Evolutionary conservation across 371 early-diverging fungal species (phyloP), one percentile per base, ranked within the genome.

Genomic region (Modicella reniformis): DNA sequence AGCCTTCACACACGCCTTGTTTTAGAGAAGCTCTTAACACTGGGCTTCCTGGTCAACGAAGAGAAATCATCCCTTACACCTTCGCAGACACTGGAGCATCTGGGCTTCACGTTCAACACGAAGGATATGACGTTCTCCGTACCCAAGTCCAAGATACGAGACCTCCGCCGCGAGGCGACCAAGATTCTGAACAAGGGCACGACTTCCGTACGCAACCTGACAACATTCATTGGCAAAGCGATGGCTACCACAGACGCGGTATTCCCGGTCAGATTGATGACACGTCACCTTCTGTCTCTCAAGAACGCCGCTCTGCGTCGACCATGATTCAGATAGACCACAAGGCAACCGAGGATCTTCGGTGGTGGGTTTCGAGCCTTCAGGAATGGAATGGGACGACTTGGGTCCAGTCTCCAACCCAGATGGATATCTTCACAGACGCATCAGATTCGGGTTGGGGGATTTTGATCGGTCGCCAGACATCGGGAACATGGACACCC

Each of bases 401-500:
- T 2, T 73, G 80, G 53, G 40, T 82, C 1, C 63, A 56, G 17
- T n/a, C 61, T 12, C 41, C 41, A 0, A 62, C 68, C 6, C 23
- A 60, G 12, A 9, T 40, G 28, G 72, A 80, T 33, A 47, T 74
- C 2, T 80, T 62, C 66, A 79, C 82, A 9, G 72, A 75, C 56
- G 75, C 80, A 0, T 82, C 76, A 3, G 65, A 68, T 40, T n/a
- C 30, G 2, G 72, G 75, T 6, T 76, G 75, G 75, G 77, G 72
- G 5, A 68, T 81, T 3, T 69, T 76, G n/a, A 55, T 59, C 30
- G 57, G 51, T 29, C 47, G 30, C 15, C 59, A 40, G 3, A 52
- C 67, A 13, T 50, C 33, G 1, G 73, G 71, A 19, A 25, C 8
- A 0, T 81, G 75, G 79, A 37, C 40, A 23, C 8, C 41, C 13